These are phyloP conservation scores for Talaromyces liani DNA, from an alignment of 495 filamentous ascomycete species.

Conservation along the genomic window DNA sequence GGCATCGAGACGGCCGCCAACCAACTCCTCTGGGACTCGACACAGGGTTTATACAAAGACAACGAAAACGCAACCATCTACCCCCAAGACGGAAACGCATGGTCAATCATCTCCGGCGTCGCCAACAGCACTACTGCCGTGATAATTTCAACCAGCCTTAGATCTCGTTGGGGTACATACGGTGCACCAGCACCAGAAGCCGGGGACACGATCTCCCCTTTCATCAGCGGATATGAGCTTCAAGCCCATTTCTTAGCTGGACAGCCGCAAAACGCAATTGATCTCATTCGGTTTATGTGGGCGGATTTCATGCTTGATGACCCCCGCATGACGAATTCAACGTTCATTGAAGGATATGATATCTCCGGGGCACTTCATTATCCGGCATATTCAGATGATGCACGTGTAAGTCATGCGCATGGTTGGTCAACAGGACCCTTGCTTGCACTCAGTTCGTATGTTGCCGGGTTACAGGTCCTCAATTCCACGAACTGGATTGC, in stretches of 20 bases:
- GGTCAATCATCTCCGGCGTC: slow-evolving; percentile 33
- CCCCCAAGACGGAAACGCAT: slow-evolving; percentile 42
- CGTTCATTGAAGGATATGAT: slow-evolving; percentile 53
- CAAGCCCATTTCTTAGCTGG: slow-evolving; percentile 43
- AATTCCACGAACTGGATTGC: neutral
- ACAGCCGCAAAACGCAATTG: slow-evolving; percentile 35
- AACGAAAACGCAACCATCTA: slow-evolving; percentile 31
- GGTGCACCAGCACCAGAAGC: slow-evolving; percentile 52
- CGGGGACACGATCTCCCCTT: slow-evolving; percentile 47
- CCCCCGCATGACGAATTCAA: slow-evolving; percentile 50
- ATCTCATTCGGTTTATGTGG: slow-evolving; percentile 47
- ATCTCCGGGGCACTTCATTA: slow-evolving; percentile 48
- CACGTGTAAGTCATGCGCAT: slow-evolving; percentile 50
- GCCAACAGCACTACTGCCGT: slow-evolving; percentile 7
- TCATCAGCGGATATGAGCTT: slow-evolving; percentile 50
- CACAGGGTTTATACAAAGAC: slow-evolving; percentile 21
- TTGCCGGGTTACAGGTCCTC: slow-evolving; percentile 38
- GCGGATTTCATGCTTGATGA: slow-evolving; percentile 49
- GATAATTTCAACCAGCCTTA: slow-evolving; percentile 34
- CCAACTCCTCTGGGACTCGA: slow-evolving; percentile 24
- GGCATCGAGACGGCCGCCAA: slow-evolving; percentile 24
- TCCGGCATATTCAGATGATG: slow-evolving; percentile 44
- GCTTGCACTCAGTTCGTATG: slow-evolving; percentile 35
- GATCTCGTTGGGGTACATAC: slow-evolving; percentile 41
- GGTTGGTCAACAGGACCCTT: slow-evolving; percentile 55